Base-by-base conservation (phyloP, 768 basidiomycete species). In the Mycena alexandri region DNA sequence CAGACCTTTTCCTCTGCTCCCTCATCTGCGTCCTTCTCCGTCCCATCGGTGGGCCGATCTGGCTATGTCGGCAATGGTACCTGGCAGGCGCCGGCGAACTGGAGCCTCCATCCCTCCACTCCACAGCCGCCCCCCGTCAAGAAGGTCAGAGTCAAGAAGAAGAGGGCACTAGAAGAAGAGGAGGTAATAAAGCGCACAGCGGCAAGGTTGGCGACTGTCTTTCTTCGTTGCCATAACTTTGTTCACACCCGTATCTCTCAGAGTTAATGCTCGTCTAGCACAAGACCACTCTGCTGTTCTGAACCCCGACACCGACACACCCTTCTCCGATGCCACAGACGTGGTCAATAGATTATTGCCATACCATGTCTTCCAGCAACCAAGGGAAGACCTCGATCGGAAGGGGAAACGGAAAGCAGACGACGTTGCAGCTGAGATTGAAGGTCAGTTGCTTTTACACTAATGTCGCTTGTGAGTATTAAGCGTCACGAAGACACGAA, bases 321-420 rank as follows among this genome's bases (percentile, higher is more conserved):
- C 93, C 2, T 95, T 95, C 71, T 67, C 72, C 16, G 88, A 92
- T 72, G 77, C 82, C 11, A 73, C 78, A 7, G 93, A 95, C 74
- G 90, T 83, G 3, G 82, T 93, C 24, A 84, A 86, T n/a, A 85
- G 93, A 55, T 82, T 95, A 22, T 80, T 94, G 22, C 93, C 93
- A 0, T 94, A 93, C 72, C 93, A 95, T 73, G 78, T 94, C 55
- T 93, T 90, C 70, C 91, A 91, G 69, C 90, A 93, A 65, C 93
- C 93, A 0, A 79, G 78, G 63, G 89, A 90, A 50, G 93, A 95
- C 70, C 70, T 93, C 69, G 76, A 79, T 38, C 36, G 72, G 33
- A 74, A 82, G 36, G 70, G 75, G 11, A 93, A 93, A 74, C 83
- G 75, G 14, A 93, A 93, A 74, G 84, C 82, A 63, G 90, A 78